Base-by-base conservation (phyloP, 225 moss, liverwort and hornwort species). In the Marchantia polymorpha region DNA sequence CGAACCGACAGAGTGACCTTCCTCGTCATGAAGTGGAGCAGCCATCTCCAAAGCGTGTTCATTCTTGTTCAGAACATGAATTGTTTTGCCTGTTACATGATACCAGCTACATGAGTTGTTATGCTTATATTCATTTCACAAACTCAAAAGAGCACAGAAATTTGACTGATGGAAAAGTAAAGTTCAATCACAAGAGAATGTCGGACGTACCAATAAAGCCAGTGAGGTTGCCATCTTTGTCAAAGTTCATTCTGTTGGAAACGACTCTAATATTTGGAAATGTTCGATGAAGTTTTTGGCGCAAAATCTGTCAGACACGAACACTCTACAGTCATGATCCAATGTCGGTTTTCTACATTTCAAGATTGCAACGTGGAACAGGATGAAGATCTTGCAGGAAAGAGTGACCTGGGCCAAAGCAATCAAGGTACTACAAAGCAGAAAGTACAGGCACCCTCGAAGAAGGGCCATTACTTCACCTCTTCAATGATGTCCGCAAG, bases 401-500 rank as follows among this genome's bases (percentile, higher is more conserved):
- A 39, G 39, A 39, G 39, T 39, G 39, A 39, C 3, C 39, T 39
- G 39, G 5, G 39, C 39, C 39, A 39, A 39, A 39, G 39, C 39
- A 39, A 39, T 39, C 39, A 39, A 39, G 3, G 39, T 39, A 39
- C 39, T 39, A 39, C 39, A 39, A 39, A 39, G 39, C 2, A 39
- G 39, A 39, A 39, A 39, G 5, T 39, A 2, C 2, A 39, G 39
- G 39, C 39, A 39, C 2, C 5, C 39, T 39, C 39, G 39, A 39
- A 5, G 39, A 39, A 39, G 39, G 39, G 2, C 39, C 39, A 39
- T 39, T 39, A 39, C 39, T 27, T 63, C 80, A 91, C 92, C 91
- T 93, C 93, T 81, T 93, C 91, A 70, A 93, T 93, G 39, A 93
- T 93, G 82, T 93, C 91, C 3, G 93, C 93, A 76, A 93, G 91